These are phyloP conservation scores for Macrolepiota fuliginosa DNA, from an alignment of 768 basidiomycete genomes.

Conservation along the genomic window DNA sequence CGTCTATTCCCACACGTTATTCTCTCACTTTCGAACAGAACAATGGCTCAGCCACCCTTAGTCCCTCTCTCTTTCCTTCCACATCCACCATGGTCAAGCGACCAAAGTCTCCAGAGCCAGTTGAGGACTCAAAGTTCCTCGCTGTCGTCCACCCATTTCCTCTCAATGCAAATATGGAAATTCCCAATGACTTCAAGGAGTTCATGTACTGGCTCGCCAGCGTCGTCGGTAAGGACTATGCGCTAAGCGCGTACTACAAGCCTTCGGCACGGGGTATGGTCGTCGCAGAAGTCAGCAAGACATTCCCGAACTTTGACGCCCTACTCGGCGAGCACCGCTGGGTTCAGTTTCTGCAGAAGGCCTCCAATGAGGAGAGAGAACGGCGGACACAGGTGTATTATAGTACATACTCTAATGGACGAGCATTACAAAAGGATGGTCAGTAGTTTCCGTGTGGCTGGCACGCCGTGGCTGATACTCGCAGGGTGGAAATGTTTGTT, in stretches of 20 bases:
- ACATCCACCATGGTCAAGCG: conserved; percentile 35
- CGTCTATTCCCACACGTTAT: not conserved
- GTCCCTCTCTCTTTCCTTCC: not conserved
- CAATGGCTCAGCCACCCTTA: not conserved
- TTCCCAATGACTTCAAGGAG: conserved; percentile 33
- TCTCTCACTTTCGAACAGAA: not conserved
- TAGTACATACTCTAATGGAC: conserved; percentile 36
- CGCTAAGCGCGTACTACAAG: conserved; percentile 46
- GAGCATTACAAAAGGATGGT: conserved; percentile 51
- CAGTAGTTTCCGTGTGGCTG: conserved; percentile 12
- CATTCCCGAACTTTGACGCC: conserved; percentile 28
- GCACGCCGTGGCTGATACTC: not conserved
- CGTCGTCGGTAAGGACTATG: conserved; percentile 32
- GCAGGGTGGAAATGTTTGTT: conserved; percentile 53
- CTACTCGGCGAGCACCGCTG: conserved; percentile 53
- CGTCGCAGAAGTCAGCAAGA: conserved; percentile 44
- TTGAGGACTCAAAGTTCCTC: conserved; percentile 46
- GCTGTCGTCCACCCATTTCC: conserved; percentile 50
- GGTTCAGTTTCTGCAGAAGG: conserved; percentile 41
- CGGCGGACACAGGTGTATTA: conserved; percentile 41
- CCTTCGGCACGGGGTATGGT: conserved; percentile 48
- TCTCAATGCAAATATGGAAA: conserved; percentile 43
- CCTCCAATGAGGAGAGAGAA: conserved; percentile 33
- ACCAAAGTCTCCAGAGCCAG: conserved; percentile 35
- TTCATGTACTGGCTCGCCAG: conserved; percentile 49